Base-by-base conservation (phyloP, 345 rosid genomes). In the Arabidopsis suecica region DNA sequence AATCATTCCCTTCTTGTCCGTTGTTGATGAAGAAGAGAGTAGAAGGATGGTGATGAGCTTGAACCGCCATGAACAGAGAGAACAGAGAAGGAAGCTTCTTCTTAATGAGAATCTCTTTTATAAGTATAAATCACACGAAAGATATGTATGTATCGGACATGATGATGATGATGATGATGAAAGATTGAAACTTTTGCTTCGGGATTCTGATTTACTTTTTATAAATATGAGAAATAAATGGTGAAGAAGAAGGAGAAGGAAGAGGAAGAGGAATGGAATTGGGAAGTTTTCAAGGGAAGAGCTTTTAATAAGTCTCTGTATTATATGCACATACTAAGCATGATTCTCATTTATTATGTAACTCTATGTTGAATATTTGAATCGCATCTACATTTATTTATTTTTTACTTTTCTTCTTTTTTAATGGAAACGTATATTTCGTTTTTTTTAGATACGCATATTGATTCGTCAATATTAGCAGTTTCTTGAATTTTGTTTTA, bases 11-110 rank as follows among this genome's bases (percentile, higher is more conserved):
- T 40, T 90, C 93, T 78, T 86, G 93, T 28, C 80, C 96, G 78
- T 72, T 89, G 86, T 89, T 87, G 65, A 92, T 82, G 69, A 92
- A 85, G 64, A 92, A 90, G 72, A 85, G 62, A 71, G 91, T 92
- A 1, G 93, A 88, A 64, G 92, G 96, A 64, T 90, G 93, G 79
- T 91, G 91, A 71, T 87, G 96, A 86, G 96, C 89, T 82, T 92
- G 96, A 73, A 92, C 88, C 48, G 97, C 97, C 97, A 92, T 91
- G 82, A 57, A 65, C 51, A 75, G 71, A 66, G 42, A 3, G 48
- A 66, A 36, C 1, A 68, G 20, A 38, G 49, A 30, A 44, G 55
- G 12, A 54, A 65, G 47, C 60, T 72, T 78, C 55, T 68, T 36
- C 20, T 68, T 23, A 10, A n/a, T 55, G 25, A 47, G 65, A 56